phyloP scores from a whole-genome alignment of 2,329 filamentous ascomycete species.

The Tricladium varicosporioides region DNA sequence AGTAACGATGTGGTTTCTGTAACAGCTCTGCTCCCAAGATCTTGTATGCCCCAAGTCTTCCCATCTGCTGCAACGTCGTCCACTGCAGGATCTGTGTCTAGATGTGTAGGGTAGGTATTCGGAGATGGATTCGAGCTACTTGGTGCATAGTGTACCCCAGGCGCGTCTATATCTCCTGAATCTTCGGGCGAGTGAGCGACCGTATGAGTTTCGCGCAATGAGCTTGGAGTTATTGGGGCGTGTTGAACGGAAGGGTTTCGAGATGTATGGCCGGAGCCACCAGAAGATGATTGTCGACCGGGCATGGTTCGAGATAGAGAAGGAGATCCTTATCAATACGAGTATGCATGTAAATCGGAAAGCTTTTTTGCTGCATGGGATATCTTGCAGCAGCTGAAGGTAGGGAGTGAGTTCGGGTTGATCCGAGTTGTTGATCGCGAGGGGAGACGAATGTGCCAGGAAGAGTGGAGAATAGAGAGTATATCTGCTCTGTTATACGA shows the following conservation, averaged over 20 bases:
- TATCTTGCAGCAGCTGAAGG: no score
- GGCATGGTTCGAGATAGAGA: background rate
- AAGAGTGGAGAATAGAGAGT: no score
- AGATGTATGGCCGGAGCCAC: background rate
- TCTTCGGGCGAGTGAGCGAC: constrained; percentile 20
- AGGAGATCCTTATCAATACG: background rate
- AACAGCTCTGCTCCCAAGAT: constrained; percentile 18
- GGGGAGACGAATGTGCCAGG: no score
- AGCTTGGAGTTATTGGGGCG: constrained; percentile 23
- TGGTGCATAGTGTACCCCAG: constrained; percentile 2
- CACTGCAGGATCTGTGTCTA: constrained; percentile 14
- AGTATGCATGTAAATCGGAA: background rate
- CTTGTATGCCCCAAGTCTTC: constrained; percentile 4
- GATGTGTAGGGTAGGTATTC: constrained; percentile 21
- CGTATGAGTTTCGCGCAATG: constrained; percentile 24
- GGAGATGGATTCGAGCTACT: constrained; percentile 26
- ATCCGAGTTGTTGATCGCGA: no score
- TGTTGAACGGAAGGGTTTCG: constrained; percentile 13
- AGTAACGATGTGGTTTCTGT: constrained; percentile 54
- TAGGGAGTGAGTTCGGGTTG: no score
- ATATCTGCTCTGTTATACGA: no score
- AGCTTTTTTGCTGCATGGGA: background rate
- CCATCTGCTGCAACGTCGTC: constrained; percentile 18
- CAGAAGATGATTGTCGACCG: background rate
- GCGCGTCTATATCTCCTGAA: background rate